A percentile compares a stretch with the other conserved stretches of the same genome.
phyloP scores from a whole-genome alignment of 1,284 basidiomycete genomes.

The Ustilago curta region DNA sequence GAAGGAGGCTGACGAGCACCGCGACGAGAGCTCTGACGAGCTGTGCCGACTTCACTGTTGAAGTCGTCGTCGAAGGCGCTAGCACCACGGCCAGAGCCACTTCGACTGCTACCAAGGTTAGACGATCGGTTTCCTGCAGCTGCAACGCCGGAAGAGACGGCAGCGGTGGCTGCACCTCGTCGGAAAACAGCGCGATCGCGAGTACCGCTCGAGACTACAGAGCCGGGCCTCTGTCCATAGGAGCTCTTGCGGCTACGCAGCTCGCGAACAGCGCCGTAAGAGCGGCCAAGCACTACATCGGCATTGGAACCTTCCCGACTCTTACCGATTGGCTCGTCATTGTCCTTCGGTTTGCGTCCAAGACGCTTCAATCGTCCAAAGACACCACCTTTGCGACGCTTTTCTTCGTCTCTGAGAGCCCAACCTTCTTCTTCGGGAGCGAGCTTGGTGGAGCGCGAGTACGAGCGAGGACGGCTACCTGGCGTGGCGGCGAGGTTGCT shows the following conservation, averaged over 20 bases:
- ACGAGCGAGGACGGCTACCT: conserved; percentile 28
- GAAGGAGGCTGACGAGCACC: conserved; percentile 31
- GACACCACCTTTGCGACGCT: conserved; percentile 50
- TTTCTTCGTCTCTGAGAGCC: conserved; percentile 33
- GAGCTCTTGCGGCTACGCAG: conserved; percentile 49
- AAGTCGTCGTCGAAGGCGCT: conserved; percentile 43
- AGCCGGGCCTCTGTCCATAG: conserved; percentile 17
- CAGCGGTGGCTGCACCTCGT: conserved; percentile 32
- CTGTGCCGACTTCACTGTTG: conserved; percentile 40
- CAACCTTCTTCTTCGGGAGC: conserved; percentile 51
- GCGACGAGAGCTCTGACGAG: conserved; percentile 13
- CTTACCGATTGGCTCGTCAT: conserved; percentile 1
- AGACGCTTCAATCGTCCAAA: conserved; percentile 45
- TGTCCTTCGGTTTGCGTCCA: conserved; percentile 30
- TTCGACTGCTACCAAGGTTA: conserved; percentile 25
- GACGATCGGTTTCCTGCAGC: conserved; percentile 18
- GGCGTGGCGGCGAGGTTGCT: conserved; percentile 38
- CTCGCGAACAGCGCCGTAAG: conserved; percentile 45
- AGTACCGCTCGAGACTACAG: conserved; percentile 8
- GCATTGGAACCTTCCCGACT: conserved; percentile 33
- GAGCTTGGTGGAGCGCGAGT: conserved; percentile 45
- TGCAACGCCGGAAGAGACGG: conserved; percentile 30
- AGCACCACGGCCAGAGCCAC: conserved; percentile 32
- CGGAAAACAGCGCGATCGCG: conserved; percentile 20
- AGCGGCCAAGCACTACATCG: conserved; percentile 47